These are phyloP conservation scores for Trichophyton simii DNA, from an alignment of 2,329 filamentous ascomycete genomes.

Conservation along the genomic window DNA sequence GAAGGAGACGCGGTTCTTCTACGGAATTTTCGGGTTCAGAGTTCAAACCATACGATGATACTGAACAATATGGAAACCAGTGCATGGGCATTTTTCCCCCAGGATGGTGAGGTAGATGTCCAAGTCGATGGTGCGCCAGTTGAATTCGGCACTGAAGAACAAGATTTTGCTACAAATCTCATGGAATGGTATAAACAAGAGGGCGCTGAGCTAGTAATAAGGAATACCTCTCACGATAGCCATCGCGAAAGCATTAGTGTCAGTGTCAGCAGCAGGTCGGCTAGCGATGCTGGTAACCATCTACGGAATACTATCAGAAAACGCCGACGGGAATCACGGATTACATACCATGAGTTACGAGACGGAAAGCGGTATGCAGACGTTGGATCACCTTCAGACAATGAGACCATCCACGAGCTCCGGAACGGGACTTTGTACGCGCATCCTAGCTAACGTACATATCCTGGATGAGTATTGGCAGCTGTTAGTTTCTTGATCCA, in stretches of 20 bases:
- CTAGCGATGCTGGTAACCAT: conserved; percentile 15
- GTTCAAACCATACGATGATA: conserved; percentile 27
- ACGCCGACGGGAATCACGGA: conserved; percentile 17
- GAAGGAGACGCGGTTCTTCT: conserved; percentile 35
- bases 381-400: conserved; percentile 26
- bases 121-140: conserved; percentile 28
- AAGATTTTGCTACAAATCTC: conserved; percentile 23
- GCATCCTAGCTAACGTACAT: conserved; percentile 14
- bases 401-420: conserved; percentile 31
- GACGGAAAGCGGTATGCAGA: conserved; percentile 32
- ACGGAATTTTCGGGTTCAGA: conserved; percentile 35
- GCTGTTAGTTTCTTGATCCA: neutral
- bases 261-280: conserved; percentile 22
- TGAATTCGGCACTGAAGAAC: conserved; percentile 29
- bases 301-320: conserved; percentile 11
- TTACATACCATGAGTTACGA: conserved; percentile 33
- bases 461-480: neutral
- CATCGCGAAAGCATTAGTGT: conserved; percentile 16
- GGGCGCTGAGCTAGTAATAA: conserved; percentile 25
- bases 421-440: conserved; percentile 34
- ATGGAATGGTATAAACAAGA: conserved; percentile 31
- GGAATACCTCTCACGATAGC: conserved; percentile 13
- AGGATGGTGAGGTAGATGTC: conserved; percentile 17
- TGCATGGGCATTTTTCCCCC: conserved; percentile 36
- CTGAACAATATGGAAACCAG: conserved; percentile 32